These are phyloP conservation scores for Lichtheimia ornata DNA, from an alignment of 371 early-diverging fungal genomes.

Conservation along the genomic window DNA sequence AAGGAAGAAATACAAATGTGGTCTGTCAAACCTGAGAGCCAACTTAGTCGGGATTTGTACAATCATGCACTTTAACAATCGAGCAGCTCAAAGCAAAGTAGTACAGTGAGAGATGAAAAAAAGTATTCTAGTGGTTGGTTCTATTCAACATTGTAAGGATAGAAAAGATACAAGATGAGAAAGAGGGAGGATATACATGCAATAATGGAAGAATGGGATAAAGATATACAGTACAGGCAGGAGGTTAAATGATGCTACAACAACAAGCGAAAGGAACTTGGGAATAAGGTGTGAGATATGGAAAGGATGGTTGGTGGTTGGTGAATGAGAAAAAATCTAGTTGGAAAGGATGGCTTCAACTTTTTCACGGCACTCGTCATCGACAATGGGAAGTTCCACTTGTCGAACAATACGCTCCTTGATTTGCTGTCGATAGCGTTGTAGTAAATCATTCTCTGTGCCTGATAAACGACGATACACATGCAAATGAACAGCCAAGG, in stretches of 20 bases:
- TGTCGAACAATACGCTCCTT: neutral
- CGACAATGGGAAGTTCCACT: neutral
- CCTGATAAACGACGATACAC: constrained; percentile 2
- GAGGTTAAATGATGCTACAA: neutral
- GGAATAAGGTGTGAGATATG: neutral
- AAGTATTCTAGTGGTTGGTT: no score
- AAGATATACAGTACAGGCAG: constrained; percentile 4
- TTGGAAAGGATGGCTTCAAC: neutral
- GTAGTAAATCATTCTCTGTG: no score
- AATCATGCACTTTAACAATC: no score
- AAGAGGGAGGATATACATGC: neutral
- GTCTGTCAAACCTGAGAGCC: no score
- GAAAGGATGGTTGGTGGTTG: no score
- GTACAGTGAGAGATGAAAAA: no score
- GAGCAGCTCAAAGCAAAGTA: no score
- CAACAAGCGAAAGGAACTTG: neutral
- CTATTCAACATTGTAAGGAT: no score
- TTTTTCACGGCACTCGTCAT: neutral
- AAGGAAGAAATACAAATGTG: no score
- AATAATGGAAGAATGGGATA: no score
- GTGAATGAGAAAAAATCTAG: neutral
- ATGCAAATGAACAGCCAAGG: constrained; percentile 28
- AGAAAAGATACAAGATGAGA: neutral
- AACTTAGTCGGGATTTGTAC: no score
- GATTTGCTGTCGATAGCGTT: no score